Conservation (phyloP, 2,329 filamentous ascomycete species). For the Scedosporium boydii region DNA sequence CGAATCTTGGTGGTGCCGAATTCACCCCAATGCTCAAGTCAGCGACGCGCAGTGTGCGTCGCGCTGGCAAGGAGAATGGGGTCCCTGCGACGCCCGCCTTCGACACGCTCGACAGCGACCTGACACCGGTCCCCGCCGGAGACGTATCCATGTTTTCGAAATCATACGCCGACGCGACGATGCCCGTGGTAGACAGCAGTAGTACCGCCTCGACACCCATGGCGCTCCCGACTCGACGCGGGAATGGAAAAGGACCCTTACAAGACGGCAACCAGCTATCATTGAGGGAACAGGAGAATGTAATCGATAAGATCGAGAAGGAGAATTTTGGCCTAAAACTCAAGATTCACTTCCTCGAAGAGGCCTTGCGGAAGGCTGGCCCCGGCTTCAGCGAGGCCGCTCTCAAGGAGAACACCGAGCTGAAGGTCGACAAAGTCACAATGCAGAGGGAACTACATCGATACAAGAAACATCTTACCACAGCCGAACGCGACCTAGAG, state of each 20-base stretch:
- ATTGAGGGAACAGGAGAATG: conserved; percentile 86
- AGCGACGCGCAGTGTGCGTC: conserved; percentile 59
- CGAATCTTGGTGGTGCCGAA: conserved; percentile 59
- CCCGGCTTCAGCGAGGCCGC: conserved; percentile 84
- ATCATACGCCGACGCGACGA: conserved; percentile 58
- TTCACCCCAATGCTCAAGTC: conserved; percentile 92
- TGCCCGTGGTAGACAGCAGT: conserved; percentile 68
- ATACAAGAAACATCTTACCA: conserved; percentile 74
- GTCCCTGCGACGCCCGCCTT: conserved; percentile 60
- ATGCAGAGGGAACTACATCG: conserved; percentile 80
- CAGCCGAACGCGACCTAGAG: conserved; percentile 80
- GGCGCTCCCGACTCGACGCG: conserved; percentile 54
- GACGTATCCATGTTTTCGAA: conserved; percentile 61
- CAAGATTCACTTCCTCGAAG: conserved; percentile 94
- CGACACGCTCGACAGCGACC: conserved; percentile 58
- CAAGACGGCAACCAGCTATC: conserved; percentile 87
- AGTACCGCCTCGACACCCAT: conserved; percentile 79
- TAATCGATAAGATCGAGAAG: conserved; percentile 94
- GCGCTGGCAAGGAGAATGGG: conserved; percentile 53
- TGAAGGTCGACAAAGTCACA: conserved; percentile 86
- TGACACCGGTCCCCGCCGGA: conserved; percentile 63
- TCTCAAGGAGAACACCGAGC: conserved; percentile 87
- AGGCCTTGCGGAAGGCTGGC: conserved; percentile 76
- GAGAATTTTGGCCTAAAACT: conserved; percentile 96
- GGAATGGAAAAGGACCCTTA: conserved; percentile 56